These are phyloP conservation scores for Helicostylum pulchrum DNA, from an alignment of 192 early-diverging fungal genomes.

Conservation along the genomic window DNA sequence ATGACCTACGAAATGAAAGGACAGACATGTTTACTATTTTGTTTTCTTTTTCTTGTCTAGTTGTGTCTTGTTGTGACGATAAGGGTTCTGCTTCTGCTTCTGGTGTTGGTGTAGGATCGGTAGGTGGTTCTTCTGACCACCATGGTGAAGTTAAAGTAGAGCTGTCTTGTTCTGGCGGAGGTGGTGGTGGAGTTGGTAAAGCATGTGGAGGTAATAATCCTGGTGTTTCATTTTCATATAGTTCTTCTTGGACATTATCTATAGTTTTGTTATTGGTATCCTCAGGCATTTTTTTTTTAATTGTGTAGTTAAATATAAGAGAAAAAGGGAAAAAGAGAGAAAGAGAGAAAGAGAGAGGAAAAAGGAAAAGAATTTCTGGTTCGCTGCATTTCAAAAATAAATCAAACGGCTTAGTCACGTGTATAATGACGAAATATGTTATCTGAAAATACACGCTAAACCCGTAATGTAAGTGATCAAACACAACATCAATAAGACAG, in stretches of 20 bases:
- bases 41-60: background rate
- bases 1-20: background rate
- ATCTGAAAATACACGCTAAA: no score
- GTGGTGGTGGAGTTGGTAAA: conserved; percentile 15
- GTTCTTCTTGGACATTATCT: background rate
- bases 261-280: background rate
- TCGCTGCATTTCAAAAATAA: no score
- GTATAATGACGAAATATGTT: no score
- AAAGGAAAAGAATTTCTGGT: no score
- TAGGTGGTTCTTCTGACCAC: conserved; percentile 25
- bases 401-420: no score
- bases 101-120: background rate
- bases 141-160: conserved; percentile 22
- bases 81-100: background rate
- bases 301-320: background rate
- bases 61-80: background rate
- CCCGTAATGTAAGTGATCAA: no score
- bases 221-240: background rate
- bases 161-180: conserved; percentile 15
- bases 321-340: no score
- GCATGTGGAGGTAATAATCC: conserved; percentile 15
- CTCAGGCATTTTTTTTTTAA: background rate
- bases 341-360: no score
- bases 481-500: no score
- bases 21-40: background rate